Conservation (phyloP, 768 basidiomycete species). For the Chlorophyllum brunneum region DNA sequence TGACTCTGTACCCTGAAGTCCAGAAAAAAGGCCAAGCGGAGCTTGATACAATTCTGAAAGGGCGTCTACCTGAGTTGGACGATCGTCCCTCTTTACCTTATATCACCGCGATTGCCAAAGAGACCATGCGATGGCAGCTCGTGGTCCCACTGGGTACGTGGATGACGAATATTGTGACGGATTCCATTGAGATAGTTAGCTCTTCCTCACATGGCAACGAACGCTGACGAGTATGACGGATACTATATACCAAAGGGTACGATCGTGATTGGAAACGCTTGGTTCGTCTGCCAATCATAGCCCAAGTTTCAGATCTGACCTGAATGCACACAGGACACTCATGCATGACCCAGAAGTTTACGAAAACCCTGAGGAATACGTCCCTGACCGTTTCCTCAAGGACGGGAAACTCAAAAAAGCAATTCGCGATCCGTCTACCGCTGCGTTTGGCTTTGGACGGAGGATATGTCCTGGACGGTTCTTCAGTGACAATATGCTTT, state of each 20-base stretch:
- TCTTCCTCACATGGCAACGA: slow-evolving; percentile 22
- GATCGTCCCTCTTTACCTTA: slow-evolving; percentile 21
- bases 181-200: too few relatives aligned
- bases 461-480: slow-evolving; percentile 8
- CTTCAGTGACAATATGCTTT: slow-evolving; percentile 1
- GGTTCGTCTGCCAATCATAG: slow-evolving; percentile 15
- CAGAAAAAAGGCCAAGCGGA: slow-evolving; percentile 31
- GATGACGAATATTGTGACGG: too few relatives aligned
- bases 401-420: slow-evolving; percentile 10
- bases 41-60: slow-evolving; percentile 30
- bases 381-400: slow-evolving; percentile 12
- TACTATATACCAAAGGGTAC: slow-evolving; percentile 27
- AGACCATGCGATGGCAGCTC: slow-evolving; percentile 21
- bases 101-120: slow-evolving; percentile 22
- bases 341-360: slow-evolving; percentile 11
- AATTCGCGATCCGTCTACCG: slow-evolving; percentile 4
- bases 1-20: slow-evolving; percentile 17
- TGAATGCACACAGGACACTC: slow-evolving; percentile 4
- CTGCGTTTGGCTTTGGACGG: slow-evolving; percentile 5
- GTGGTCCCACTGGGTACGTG: slow-evolving; percentile 19
- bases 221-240: slow-evolving; percentile 26
- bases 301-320: not conserved
- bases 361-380: slow-evolving; percentile 3
- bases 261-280: slow-evolving; percentile 26
- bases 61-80: slow-evolving; percentile 22